Base-by-base conservation (phyloP, 176 grass and related monocot species). In the Pontederia paniculata region DNA sequence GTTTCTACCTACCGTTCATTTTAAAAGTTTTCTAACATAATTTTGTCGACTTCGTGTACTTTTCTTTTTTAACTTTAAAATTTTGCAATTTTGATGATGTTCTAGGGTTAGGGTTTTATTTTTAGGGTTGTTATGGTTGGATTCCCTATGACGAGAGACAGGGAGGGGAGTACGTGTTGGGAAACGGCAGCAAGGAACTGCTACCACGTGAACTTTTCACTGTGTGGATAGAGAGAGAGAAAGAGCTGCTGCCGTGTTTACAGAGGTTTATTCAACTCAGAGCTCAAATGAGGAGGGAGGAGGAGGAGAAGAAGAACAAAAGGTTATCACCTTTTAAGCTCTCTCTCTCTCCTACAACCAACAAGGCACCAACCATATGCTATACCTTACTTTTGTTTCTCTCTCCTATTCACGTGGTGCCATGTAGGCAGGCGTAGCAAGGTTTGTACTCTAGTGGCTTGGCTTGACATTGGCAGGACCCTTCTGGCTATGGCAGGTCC, bases 101-200 rank as follows among this genome's bases (percentile, higher is more conserved):
- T 17, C 15, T 7, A 17, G 48, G 48, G 15, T 13, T 50, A 50
- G 48, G 48, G n/a, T 88, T 57, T 81, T 61, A 37, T n/a, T 37
- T 37, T 65, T 65, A 68, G 66, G 52, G 23, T 66, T 52, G 28
- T 45, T 70, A 74, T 73, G 66, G 81, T 55, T 53, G 69, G 58
- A 17, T 73, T 72, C 75, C 19, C 21, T 37, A 57, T 9, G 21
- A 12, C 4, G n/a, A 67, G 64, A 67, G 50, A 44, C 4, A 4
- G 16, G 19, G 9, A 8, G 48, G 22, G 17, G 28, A 20, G 31
- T 52, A 42, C 59, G 11, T 47, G 42, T 21, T 48, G 42, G 42
- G 41, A 23, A 12, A 21, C 17, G 17, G 17, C 18, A 21, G 43
- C 14, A 45, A 47, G 42, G 43, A 42, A 52, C 48, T 51, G 47